Base-by-base conservation (phyloP, 169 alveolate species). In the Plasmodium berghei region DNA sequence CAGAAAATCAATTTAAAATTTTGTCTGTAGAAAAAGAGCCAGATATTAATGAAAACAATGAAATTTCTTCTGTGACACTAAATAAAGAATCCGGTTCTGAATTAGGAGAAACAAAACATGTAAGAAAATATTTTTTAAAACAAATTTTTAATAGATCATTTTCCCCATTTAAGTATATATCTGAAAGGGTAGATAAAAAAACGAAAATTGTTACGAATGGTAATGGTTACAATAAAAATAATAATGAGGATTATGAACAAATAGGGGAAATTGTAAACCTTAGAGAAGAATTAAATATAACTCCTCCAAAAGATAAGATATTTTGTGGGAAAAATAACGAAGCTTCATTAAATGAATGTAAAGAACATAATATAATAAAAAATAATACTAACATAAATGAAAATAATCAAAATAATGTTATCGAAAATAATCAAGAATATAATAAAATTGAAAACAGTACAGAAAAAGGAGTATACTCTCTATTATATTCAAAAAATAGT, bases 401-500 rank as follows among this genome's bases (percentile, higher is more conserved):
- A 14, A 49, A 77, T 48, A 22, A 63, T 26, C 9, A 10, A 49
- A 20, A 49, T n/a, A 14, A 20, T 40, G 52, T 5, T 18, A 9
- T 10, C n/a, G 18, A 63, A 28, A 77, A 63, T 63, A 0, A 74
- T 26, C 64, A 26, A 42, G 89, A 63, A 26, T 48, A 70, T 14
- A 77, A 58, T 64, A 75, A 77, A 45, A 48, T 63, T 69, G 24
- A 34, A 64, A 77, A 24, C 18, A 49, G 48, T n/a, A 52, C 77
- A 18, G 70, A 77, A 64, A 77, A 77, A 56, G 72, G 54, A 34
- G 48, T 77, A 34, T 63, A 63, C 24, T 77, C 89, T n/a, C 40
- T 77, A 63, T 77, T 77, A 64, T 77, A 77, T 77, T 77, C 77
- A n/a, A 77, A 77, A 77, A 77, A 70, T 52, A 66, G 69, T 64